Conservation (phyloP, 345 rosid genomes). For the Euclidium syriacum region DNA sequence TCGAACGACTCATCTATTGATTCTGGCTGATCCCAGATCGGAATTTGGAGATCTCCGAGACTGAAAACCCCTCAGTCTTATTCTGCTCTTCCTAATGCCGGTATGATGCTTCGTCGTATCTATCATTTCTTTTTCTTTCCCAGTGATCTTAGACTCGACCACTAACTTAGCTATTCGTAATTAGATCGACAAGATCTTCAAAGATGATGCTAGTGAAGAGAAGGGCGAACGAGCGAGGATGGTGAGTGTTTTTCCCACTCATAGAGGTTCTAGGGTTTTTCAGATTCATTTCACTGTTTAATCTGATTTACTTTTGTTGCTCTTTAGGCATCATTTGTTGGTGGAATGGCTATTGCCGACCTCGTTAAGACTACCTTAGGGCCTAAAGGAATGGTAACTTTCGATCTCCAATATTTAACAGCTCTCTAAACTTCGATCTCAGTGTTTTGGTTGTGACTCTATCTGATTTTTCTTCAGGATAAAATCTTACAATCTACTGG, state of each 20-base stretch:
- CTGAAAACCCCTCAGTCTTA: not conserved
- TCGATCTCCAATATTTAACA: not conserved
- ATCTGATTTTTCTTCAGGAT: constrained; percentile 42
- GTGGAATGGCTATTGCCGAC: constrained; percentile 92
- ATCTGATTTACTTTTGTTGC: constrained; percentile 10
- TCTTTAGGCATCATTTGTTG: constrained; percentile 79
- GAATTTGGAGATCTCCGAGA: not conserved
- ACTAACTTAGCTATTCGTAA: not conserved
- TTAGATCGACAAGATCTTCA: constrained; percentile 66
- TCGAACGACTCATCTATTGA: not conserved
- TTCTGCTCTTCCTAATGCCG: constrained; percentile 28
- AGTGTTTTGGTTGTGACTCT: constrained; percentile 11
- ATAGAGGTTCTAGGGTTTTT: constrained; percentile 16
- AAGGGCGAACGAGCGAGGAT: constrained; percentile 95
- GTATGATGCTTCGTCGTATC: constrained; percentile 12
- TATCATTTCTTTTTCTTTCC: not conserved
- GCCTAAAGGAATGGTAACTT: constrained; percentile 92
- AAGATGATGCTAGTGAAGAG: constrained; percentile 93
- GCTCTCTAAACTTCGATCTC: not conserved
- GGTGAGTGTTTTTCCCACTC: constrained; percentile 40
- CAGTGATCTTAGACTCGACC: not conserved
- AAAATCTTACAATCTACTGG: constrained; percentile 96
- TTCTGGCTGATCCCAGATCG: not conserved
- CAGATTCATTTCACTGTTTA: constrained; percentile 9
- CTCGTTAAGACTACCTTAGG: constrained; percentile 93